Percentiles rank a stretch among this genome's conserved stretches.
phyloP scores from a whole-genome alignment of 1,284 basidiomycete species.

The Austroboletus novae-zelandiae region DNA sequence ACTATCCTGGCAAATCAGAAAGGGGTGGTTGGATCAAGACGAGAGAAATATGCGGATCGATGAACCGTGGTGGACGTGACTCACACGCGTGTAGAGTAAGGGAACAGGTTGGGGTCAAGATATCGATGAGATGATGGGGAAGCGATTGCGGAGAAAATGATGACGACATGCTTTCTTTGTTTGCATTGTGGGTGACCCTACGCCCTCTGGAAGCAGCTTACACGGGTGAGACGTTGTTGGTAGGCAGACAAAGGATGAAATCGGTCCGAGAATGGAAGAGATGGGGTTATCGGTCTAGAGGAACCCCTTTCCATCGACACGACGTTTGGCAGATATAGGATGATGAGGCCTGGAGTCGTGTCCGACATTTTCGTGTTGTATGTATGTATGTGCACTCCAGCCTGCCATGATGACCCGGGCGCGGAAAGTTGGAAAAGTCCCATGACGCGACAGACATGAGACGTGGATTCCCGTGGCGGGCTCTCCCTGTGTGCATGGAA shows the following conservation, averaged over 20 bases:
- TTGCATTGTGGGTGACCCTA: conserved; percentile 11
- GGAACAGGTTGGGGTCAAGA: background rate
- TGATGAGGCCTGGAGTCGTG: background rate
- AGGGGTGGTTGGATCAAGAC: background rate
- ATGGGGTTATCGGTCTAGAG: conserved; percentile 18
- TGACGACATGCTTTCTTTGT: conserved; percentile 8
- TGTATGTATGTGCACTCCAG: background rate
- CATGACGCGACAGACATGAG: conserved; percentile 2
- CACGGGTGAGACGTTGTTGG: conserved; percentile 1
- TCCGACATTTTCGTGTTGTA: conserved; percentile 1
- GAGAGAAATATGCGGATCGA: conserved; percentile 11
- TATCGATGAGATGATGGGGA: background rate
- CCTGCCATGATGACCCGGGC: background rate
- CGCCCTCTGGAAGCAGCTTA: conserved; percentile 12
- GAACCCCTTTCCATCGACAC: conserved; percentile 19
- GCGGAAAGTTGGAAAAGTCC: background rate
- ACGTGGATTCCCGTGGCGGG: conserved; percentile 5
- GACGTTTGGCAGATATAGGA: conserved; percentile 16
- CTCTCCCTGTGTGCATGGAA: conserved; percentile 9
- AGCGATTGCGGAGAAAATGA: conserved; percentile 4
- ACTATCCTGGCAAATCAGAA: conserved; percentile 11
- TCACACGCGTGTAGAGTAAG: background rate
- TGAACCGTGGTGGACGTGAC: conserved; percentile 5
- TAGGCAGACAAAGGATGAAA: conserved; percentile 1
- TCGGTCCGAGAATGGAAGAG: conserved; percentile 11